phyloP scores from a whole-genome alignment of 2,329 filamentous ascomycete species.

The Verticillium albo-atrum region DNA sequence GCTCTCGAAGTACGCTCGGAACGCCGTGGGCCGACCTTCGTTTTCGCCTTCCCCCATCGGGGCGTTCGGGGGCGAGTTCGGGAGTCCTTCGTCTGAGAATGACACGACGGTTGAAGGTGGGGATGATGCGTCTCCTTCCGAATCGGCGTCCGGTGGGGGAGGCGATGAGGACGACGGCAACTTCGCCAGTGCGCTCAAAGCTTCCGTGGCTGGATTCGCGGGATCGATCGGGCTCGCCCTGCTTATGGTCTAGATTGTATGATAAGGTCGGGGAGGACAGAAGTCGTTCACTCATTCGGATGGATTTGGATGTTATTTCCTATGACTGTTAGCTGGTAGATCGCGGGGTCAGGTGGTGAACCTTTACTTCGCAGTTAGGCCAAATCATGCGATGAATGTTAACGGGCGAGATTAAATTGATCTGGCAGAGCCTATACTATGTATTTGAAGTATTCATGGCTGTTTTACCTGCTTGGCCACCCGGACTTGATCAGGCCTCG shows the following conservation, averaged over 20 bases:
- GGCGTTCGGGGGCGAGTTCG: not conserved
- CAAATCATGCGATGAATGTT: no score
- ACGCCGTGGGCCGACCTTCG: conserved; percentile 21
- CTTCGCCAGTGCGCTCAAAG: not conserved
- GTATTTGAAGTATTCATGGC: no score
- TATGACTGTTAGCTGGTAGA: no score
- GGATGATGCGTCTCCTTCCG: not conserved
- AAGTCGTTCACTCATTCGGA: not conserved
- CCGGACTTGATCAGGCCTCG: no score
- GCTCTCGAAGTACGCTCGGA: conserved; percentile 24
- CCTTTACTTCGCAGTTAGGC: no score
- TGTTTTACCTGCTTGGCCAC: no score
- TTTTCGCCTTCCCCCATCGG: conserved; percentile 1
- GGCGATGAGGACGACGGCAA: not conserved
- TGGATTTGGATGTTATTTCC: no score
- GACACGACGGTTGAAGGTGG: conserved; percentile 8
- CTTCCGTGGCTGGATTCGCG: conserved; percentile 13
- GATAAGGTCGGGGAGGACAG: not conserved
- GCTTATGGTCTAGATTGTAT: conserved; percentile 3
- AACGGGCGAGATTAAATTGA: no score
- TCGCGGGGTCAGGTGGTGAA: no score
- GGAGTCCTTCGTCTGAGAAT: not conserved
- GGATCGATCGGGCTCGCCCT: conserved; percentile 13
- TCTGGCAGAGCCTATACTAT: no score
- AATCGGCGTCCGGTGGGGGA: not conserved